Evolutionary conservation across 2,329 filamentous ascomycete species (phyloP).

Genomic region (Fusarium nurragi): DNA sequence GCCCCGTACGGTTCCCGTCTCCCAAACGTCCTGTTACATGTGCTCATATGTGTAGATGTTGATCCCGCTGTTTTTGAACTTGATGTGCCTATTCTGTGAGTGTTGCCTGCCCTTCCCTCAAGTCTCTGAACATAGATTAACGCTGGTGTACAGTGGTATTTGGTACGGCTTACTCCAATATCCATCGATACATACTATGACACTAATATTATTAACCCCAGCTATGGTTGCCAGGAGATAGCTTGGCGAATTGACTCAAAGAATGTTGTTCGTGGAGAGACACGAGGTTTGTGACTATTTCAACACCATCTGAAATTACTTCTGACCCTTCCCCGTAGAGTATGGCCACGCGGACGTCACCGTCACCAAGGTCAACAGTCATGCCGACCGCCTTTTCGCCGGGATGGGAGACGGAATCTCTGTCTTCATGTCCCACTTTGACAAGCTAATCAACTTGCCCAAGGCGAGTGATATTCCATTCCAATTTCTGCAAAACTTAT

Average conservation of each 20-base stretch:
- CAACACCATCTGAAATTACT: not conserved
- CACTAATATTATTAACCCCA: constrained; percentile 52
- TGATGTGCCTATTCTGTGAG: constrained; percentile 43
- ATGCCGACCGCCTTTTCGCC: constrained; percentile 82
- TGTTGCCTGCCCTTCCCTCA: not conserved
- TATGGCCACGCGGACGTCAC: constrained; percentile 58
- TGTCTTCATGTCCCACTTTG: constrained; percentile 88
- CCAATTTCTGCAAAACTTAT: not conserved
- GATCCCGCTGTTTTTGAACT: constrained; percentile 69
- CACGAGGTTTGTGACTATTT: constrained; percentile 22
- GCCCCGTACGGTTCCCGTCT: constrained; percentile 54
- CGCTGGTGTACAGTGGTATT: constrained; percentile 38
- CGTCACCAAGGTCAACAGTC: constrained; percentile 65
- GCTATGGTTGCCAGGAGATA: constrained; percentile 74
- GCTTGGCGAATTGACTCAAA: constrained; percentile 46
- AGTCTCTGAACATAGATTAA: constrained; percentile 14
- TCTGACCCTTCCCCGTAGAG: constrained; percentile 13
- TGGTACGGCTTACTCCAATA: constrained; percentile 34
- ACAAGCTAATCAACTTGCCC: constrained; percentile 82
- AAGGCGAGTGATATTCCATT: constrained; percentile 44
- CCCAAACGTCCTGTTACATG: not conserved
- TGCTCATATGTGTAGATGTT: constrained; percentile 36
- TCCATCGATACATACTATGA: not conserved
- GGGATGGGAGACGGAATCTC: constrained; percentile 70
- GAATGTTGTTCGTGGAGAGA: constrained; percentile 31